phyloP scores from a whole-genome alignment of 1,284 basidiomycete genomes.

The Trichosporon asahii region DNA sequence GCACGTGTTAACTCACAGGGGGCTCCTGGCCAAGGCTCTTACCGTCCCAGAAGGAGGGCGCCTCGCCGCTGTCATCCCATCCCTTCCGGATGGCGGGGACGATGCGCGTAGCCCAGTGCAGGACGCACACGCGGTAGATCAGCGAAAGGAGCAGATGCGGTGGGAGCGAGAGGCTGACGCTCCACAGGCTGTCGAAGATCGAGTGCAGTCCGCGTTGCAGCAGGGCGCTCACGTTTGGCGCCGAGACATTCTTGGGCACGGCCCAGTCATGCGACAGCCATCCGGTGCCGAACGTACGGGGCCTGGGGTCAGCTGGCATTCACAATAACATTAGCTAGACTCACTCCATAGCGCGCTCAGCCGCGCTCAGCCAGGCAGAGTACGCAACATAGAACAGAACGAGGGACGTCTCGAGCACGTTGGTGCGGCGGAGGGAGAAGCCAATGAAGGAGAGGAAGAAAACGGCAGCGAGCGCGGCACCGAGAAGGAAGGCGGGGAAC shows the following conservation, averaged over 20 bases:
- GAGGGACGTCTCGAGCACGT: constrained; percentile 85
- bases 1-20: constrained; percentile 32
- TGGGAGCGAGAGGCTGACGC: constrained; percentile 39
- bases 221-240: constrained; percentile 27
- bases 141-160: constrained; percentile 64
- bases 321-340: constrained; percentile 7
- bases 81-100: constrained; percentile 64
- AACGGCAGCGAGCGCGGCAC: constrained; percentile 45
- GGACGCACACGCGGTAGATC: constrained; percentile 72
- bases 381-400: constrained; percentile 76
- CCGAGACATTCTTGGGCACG: constrained; percentile 18
- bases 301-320: constrained; percentile 30
- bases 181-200: constrained; percentile 37
- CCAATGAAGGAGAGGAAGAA: constrained; percentile 87
- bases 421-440: constrained; percentile 80
- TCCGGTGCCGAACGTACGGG: constrained; percentile 42
- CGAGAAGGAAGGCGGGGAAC: constrained; percentile 49
- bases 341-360: constrained; percentile 50
- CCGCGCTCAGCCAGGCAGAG: constrained; percentile 50
- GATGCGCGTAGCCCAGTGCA: constrained; percentile 82
- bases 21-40: constrained; percentile 47
- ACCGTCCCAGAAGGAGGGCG: constrained; percentile 48
- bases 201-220: constrained; percentile 30
- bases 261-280: constrained; percentile 38
- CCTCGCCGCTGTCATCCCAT: constrained; percentile 40